Evolutionary conservation across 345 rosid genomes (phyloP).

Genomic region (Aegle marmelos): DNA sequence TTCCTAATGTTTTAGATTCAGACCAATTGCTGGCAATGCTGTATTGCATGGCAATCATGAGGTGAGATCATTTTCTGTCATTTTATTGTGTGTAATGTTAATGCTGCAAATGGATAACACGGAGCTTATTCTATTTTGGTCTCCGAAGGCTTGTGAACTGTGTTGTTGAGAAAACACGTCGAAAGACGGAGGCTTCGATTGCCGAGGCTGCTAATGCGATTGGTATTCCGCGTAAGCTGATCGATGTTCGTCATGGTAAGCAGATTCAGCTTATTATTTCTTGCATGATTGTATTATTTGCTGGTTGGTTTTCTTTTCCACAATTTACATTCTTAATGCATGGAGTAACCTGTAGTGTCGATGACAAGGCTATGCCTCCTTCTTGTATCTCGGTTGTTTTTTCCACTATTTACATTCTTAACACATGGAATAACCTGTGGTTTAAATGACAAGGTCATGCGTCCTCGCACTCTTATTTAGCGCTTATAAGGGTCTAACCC

Average conservation of each 20-base stretch:
- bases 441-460: neutral
- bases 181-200: slow-evolving; percentile 61
- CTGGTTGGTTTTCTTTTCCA: neutral
- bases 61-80: slow-evolving; percentile 37
- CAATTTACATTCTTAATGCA: neutral
- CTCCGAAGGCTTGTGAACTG: slow-evolving; percentile 83
- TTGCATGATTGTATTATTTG: neutral
- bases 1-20: slow-evolving; percentile 45
- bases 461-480: neutral
- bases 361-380: neutral
- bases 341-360: neutral
- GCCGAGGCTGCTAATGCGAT: slow-evolving; percentile 84
- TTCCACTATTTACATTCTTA: neutral
- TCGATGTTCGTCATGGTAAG: slow-evolving; percentile 95
- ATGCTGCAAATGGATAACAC: neutral
- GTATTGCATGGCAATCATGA: slow-evolving; percentile 80
- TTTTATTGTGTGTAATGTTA: neutral
- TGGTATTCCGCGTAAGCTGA: slow-evolving; percentile 77
- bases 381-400: neutral
- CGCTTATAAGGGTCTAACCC: neutral
- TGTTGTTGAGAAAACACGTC: slow-evolving; percentile 82
- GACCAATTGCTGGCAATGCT: slow-evolving; percentile 79
- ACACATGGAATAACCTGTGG: neutral
- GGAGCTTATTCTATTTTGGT: slow-evolving; percentile 4
- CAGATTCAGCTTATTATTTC: slow-evolving; percentile 10